Evolutionary conservation across 176 grass and related monocot species (phyloP), one percentile per base, ranked within the genome.

Genomic region (Aegilops bicornis): DNA sequence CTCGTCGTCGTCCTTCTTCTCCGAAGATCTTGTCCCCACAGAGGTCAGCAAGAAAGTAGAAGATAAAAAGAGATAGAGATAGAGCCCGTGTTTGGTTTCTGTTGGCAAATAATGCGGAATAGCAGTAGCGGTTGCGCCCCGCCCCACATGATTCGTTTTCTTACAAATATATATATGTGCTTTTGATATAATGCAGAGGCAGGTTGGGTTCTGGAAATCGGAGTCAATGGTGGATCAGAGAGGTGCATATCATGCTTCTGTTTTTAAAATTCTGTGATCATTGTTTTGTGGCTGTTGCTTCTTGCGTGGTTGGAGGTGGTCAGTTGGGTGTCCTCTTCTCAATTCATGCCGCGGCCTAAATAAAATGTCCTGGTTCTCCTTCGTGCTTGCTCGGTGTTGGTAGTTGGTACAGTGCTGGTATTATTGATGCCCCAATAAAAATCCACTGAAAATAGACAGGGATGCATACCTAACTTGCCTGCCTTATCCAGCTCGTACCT

Each of bases 121-220:
- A 50, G 10, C 8, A 27, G 42, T 29, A 74, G 72, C 72, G 10
- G 29, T 69, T 64, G 30, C 64, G 4, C 45, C 59, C 45, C 64
- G 4, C 45, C 59, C 45, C 59, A 67, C 75, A 61, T 84, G 61
- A 62, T 76, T 80, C 15, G 5, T 8, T 19, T 78, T 48, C 37
- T 54, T 54, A 52, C 1, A 52, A 52, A 80, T 43, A 70, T 78
- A 27, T 54, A 7, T 58, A 17, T 20, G 4, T 83, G 56, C 37
- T 82, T 82, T 82, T 58, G 12, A 48, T 73, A 43, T 47, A 68
- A 15, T 71, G 33, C 79, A 88, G 93, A 88, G 82, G 58, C 82
- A 88, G 83, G 54, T 90, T 63, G 85, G 90, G 33, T 86, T 95
- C 68, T 95, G 87, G 90, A 90, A 92, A 80, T 62, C 85, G 25